Conservation (phyloP, 257 asterid species). For the Solanum tacnaense region DNA sequence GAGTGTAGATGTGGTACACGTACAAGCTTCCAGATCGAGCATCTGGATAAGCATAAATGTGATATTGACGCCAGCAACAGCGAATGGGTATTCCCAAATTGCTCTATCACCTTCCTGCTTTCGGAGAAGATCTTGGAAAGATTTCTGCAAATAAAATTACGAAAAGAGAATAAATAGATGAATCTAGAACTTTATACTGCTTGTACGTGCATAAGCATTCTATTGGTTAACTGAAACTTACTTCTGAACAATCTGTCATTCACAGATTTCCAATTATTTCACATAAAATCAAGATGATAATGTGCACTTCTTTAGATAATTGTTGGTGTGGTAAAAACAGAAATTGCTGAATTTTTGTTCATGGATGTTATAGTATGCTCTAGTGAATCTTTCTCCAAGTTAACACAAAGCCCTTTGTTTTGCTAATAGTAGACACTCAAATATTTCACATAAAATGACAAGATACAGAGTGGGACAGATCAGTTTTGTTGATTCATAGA, state of each 20-base stretch:
- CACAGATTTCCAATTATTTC: neutral
- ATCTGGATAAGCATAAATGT: conserved; percentile 98
- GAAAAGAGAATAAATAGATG: neutral
- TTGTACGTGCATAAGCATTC: neutral
- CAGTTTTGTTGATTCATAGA: neutral
- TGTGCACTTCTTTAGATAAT: neutral
- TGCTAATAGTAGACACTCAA: neutral
- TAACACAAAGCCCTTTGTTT: neutral
- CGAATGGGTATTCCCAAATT: conserved; percentile 97
- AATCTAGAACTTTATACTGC: neutral
- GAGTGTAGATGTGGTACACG: neutral
- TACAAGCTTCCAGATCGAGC: conserved; percentile 99
- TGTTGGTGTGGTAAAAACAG: neutral
- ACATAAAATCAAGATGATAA: neutral
- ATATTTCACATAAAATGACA: neutral
- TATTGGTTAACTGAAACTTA: neutral
- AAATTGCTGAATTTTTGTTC: neutral
- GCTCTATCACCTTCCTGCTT: conserved; percentile 96
- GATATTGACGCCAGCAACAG: conserved; percentile 98
- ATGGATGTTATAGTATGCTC: neutral
- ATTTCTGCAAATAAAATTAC: conserved; percentile 45
- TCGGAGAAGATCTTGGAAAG: conserved; percentile 93
- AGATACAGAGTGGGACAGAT: neutral
- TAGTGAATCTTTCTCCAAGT: neutral
- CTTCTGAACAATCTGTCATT: neutral